Evolutionary conservation across 306 rosid species (phyloP).

Genomic region (Morella rubra): DNA sequence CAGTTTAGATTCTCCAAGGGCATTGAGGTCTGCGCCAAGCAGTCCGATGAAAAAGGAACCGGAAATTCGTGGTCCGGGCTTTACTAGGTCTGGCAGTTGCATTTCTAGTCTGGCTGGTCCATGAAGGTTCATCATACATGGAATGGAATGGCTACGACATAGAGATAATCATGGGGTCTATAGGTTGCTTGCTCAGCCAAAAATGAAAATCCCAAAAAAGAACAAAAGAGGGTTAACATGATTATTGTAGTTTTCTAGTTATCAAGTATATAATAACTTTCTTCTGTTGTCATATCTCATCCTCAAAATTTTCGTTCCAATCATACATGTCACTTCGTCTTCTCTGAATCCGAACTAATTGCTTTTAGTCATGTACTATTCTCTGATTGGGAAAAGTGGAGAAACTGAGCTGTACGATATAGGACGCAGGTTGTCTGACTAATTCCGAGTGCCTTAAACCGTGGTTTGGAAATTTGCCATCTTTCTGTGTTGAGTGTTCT

Average conservation of each 20-base stretch:
- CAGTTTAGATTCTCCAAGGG: slow-evolving; percentile 78
- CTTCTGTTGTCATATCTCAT: slow-evolving; percentile 16
- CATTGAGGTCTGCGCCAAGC: slow-evolving; percentile 51
- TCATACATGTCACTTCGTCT: slow-evolving; percentile 4
- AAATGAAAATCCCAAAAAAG: slow-evolving; percentile 30
- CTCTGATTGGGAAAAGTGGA: background rate
- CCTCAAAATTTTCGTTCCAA: slow-evolving; percentile 23
- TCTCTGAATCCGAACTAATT: slow-evolving; percentile 10
- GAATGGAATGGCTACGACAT: slow-evolving; percentile 18
- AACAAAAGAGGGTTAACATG: slow-evolving; percentile 14
- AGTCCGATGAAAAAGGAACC: slow-evolving; percentile 50
- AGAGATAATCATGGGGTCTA: slow-evolving; percentile 15
- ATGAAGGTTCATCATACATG: slow-evolving; percentile 3
- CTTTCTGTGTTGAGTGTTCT: background rate
- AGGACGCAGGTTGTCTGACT: background rate
- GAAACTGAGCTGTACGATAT: background rate
- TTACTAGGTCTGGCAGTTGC: slow-evolving; percentile 73
- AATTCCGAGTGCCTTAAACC: background rate
- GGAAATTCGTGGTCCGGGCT: slow-evolving; percentile 38
- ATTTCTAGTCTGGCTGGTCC: slow-evolving; percentile 65
- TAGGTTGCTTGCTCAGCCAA: slow-evolving; percentile 30
- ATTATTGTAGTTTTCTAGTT: slow-evolving; percentile 31
- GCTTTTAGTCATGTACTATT: background rate
- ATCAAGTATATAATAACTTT: slow-evolving; percentile 29
- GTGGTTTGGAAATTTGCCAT: background rate